Conservation (phyloP, 306 rosid genomes). For the Lithocarpus polystachyus region DNA sequence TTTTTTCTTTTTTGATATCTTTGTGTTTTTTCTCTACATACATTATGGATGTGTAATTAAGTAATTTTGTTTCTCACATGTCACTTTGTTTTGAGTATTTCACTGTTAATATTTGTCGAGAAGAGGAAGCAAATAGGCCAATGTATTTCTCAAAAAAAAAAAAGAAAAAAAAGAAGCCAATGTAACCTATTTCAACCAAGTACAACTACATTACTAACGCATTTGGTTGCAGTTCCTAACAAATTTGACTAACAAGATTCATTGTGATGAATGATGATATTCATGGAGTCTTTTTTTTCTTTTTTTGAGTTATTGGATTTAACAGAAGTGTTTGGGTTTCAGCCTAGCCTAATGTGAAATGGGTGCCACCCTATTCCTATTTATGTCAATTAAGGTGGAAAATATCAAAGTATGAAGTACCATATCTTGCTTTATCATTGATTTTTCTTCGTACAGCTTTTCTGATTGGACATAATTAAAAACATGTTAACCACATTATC, state of each 20-base stretch:
- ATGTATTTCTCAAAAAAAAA: too few relatives aligned
- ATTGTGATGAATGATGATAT: neutral
- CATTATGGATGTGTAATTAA: neutral
- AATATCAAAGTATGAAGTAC: neutral
- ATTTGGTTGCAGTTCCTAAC: constrained; percentile 15
- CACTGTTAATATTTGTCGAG: neutral
- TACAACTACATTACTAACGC: neutral
- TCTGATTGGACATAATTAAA: neutral
- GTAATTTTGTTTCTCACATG: neutral
- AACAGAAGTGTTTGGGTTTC: neutral
- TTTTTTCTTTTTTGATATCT: neutral
- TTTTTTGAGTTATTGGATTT: neutral
- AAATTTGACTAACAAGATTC: neutral
- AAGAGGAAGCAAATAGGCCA: constrained; percentile 10
- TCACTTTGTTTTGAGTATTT: neutral
- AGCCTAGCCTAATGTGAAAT: neutral
- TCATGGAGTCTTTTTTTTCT: neutral
- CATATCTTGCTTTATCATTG: neutral
- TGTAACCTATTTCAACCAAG: constrained; percentile 7
- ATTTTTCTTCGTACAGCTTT: neutral
- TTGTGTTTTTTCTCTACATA: neutral
- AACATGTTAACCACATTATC: neutral
- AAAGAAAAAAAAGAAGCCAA: too few relatives aligned
- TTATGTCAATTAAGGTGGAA: neutral
- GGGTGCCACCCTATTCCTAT: neutral